Percentiles rank a stretch among this genome's conserved stretches.
Evolutionary conservation across 75 land plant genomes (phyloP).

Genomic region (Picea glauca): DNA sequence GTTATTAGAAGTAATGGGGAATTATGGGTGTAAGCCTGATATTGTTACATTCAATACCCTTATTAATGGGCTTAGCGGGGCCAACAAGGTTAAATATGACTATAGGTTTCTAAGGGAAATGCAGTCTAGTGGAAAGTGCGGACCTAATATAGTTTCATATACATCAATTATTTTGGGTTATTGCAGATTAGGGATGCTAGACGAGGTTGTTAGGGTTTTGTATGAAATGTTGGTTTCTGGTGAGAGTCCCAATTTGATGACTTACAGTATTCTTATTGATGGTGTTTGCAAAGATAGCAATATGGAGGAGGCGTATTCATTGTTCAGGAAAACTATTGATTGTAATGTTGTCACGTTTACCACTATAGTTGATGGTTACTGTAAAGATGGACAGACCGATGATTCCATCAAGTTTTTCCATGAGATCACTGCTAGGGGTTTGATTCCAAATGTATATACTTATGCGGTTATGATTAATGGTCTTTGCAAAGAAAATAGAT

Average conservation of each 20-base stretch:
- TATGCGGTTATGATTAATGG: constrained; percentile 52
- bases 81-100: constrained; percentile 27
- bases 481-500: constrained; percentile 61
- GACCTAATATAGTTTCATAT: constrained; percentile 41
- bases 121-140: neutral
- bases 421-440: constrained; percentile 45
- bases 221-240: constrained; percentile 49
- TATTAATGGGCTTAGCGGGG: constrained; percentile 50
- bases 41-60: constrained; percentile 48
- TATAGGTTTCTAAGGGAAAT: constrained; percentile 24
- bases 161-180: constrained; percentile 56
- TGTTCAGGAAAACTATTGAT: constrained; percentile 41
- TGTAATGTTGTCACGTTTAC: constrained; percentile 61
- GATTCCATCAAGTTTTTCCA: constrained; percentile 51
- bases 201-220: constrained; percentile 30
- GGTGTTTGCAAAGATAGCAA: constrained; percentile 56
- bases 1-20: constrained; percentile 45
- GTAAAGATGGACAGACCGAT: constrained; percentile 50
- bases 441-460: constrained; percentile 63
- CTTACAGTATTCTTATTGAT: constrained; percentile 57
- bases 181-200: constrained; percentile 47
- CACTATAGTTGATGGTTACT: constrained; percentile 74
- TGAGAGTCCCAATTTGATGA: constrained; percentile 34
- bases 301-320: constrained; percentile 29
- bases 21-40: constrained; percentile 45